Percentiles rank a stretch among this genome's conserved stretches.
Evolutionary conservation across 306 rosid genomes (phyloP).

Genomic region (Pueraria montana): DNA sequence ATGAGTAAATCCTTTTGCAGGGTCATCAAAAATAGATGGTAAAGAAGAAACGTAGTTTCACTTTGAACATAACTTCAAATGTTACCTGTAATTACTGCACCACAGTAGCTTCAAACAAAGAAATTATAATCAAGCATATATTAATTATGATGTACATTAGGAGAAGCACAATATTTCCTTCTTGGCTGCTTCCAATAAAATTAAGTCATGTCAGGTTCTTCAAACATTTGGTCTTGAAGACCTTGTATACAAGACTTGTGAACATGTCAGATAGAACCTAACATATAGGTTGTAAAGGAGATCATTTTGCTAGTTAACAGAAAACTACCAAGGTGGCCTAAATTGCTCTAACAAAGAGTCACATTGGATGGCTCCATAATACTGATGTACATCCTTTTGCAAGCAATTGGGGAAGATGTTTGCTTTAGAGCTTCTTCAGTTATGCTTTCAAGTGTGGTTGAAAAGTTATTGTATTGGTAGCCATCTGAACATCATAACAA

Average conservation of each 20-base stretch:
- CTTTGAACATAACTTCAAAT: background rate
- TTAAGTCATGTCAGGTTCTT: background rate
- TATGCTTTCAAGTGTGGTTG: constrained; percentile 80
- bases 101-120: background rate
- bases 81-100: background rate
- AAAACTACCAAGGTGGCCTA: background rate
- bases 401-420: too few species aligned
- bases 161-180: background rate
- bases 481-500: constrained; percentile 80
- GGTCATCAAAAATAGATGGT: background rate
- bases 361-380: background rate
- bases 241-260: constrained; percentile 15
- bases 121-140: background rate
- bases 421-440: constrained; percentile 64
- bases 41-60: background rate
- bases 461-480: constrained; percentile 69
- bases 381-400: constrained; percentile 9
- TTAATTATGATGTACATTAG: background rate
- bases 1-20: constrained; percentile 4
- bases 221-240: background rate
- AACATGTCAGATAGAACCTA: background rate
- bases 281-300: background rate
- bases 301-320: background rate
- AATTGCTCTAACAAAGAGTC: background rate
- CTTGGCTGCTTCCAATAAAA: background rate